These are phyloP conservation scores for Monocercomonoides exilis DNA, from an alignment of 78 protist genomes.

Conservation along the genomic window DNA sequence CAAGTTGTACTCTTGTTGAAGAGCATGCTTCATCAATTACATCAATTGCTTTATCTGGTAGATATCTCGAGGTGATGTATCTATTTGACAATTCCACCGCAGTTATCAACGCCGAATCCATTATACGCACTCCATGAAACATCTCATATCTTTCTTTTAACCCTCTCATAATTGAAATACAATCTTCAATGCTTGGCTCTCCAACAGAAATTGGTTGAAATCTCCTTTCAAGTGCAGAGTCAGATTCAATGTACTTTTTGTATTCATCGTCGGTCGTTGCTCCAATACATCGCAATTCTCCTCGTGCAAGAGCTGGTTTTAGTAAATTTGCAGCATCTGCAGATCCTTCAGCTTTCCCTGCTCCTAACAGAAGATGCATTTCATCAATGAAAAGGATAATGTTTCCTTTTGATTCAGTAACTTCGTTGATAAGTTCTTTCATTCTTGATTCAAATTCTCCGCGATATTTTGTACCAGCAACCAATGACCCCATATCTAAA, in stretches of 20 bases:
- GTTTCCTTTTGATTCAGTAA: slow-evolving; percentile 64
- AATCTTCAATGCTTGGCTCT: slow-evolving; percentile 87
- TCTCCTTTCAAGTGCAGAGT: slow-evolving; percentile 93
- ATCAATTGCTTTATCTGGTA: slow-evolving; percentile 98
- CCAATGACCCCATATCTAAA: slow-evolving; percentile 90
- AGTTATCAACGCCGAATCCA: slow-evolving; percentile 83
- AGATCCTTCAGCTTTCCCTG: slow-evolving; percentile 81
- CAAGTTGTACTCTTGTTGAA: slow-evolving; percentile 72
- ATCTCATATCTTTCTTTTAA: slow-evolving; percentile 47
- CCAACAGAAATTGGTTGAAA: slow-evolving; percentile 81
- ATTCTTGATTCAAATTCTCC: slow-evolving; percentile 97
- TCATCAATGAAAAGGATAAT: slow-evolving; percentile 96
- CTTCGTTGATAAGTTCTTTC: slow-evolving; percentile 74
- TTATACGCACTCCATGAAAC: slow-evolving; percentile 86
- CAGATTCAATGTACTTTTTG: slow-evolving; percentile 88
- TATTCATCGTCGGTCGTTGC: slow-evolving; percentile 97
- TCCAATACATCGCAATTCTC: slow-evolving; percentile 93
- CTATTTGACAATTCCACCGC: slow-evolving; percentile 81
- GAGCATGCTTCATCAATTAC: slow-evolving; percentile 92
- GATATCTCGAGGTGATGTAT: slow-evolving; percentile 82
- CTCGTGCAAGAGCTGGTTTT: slow-evolving; percentile 96
- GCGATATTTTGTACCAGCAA: slow-evolving; percentile 91
- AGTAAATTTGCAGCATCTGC: slow-evolving; percentile 95
- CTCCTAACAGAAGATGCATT: slow-evolving; percentile 92
- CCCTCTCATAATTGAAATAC: slow-evolving; percentile 93